Conservation (phyloP, 768 basidiomycete species). For the Auricularia sp. region DNA sequence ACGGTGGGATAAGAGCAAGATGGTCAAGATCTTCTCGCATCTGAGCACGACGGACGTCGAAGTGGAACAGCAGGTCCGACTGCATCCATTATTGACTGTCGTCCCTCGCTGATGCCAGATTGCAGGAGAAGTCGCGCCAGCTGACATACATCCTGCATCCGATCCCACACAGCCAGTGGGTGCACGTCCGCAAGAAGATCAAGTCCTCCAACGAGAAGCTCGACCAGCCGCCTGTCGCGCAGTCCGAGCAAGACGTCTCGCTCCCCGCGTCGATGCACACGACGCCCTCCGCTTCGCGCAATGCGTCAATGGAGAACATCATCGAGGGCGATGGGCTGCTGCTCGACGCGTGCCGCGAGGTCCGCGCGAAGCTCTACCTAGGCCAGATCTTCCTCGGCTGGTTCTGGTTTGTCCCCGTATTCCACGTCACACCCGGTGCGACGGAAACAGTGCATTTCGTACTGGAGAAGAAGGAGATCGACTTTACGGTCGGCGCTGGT, state of each 20-base stretch:
- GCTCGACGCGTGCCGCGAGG: slow-evolving; percentile 56
- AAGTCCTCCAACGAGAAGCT: slow-evolving; percentile 34
- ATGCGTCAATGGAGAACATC: neutral
- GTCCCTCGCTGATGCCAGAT: too few species aligned
- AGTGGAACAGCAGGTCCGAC: neutral
- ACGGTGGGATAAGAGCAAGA: slow-evolving; percentile 64
- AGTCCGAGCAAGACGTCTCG: slow-evolving; percentile 12
- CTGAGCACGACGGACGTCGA: neutral
- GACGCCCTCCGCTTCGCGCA: neutral
- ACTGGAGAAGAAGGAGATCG: slow-evolving; percentile 54
- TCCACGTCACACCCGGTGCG: slow-evolving; percentile 48
- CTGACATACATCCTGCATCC: slow-evolving; percentile 11
- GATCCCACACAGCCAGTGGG: slow-evolving; percentile 10
- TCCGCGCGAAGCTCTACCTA: slow-evolving; percentile 61
- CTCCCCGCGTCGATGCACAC: slow-evolving; percentile 14
- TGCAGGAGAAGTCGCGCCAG: slow-evolving; percentile 3
- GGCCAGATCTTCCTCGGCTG: slow-evolving; percentile 76
- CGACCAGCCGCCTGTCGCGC: slow-evolving; percentile 23
- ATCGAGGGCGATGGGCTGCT: slow-evolving; percentile 32
- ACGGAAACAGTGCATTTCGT: slow-evolving; percentile 27
- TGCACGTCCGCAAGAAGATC: slow-evolving; percentile 7
- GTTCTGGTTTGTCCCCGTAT: slow-evolving; percentile 79
- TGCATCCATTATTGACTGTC: neutral
- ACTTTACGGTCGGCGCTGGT: slow-evolving; percentile 71
- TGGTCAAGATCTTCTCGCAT: slow-evolving; percentile 35